Base-by-base conservation (phyloP, 2,329 filamentous ascomycete genomes). In the Talaromyces sp. region DNA sequence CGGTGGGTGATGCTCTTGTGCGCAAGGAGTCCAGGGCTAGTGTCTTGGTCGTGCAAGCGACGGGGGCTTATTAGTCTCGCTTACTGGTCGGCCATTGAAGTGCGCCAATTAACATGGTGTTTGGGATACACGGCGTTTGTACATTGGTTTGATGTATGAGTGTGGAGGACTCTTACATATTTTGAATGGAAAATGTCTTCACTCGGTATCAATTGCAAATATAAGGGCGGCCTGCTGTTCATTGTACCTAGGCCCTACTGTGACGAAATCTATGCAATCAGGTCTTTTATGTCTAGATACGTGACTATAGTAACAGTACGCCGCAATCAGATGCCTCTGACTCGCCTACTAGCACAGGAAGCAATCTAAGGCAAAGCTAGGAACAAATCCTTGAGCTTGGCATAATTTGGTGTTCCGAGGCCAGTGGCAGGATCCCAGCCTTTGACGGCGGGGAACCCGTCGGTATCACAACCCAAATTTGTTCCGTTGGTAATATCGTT, bases 31-130 rank as follows among this genome's bases (percentile, higher is more conserved):
- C 89, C n/a, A 83, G 82, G 66, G 85, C 87, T 0, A 91, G 89
- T 73, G 76, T 92, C 28, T 77, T 92, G 60, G 84, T 92, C 61
- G 81, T 93, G 31, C 87, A 91, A 75, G 88, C 88, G 40, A 33
- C 37, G 11, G 37, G 35, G 8, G 16, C 25, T 37, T 55, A 42
- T 46, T 44, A 35, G 39, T 35, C 1, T 28, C 5, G 11, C 3
- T 3, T 14, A 48, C 25, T 21, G 11, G 2, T 28, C 3, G 8
- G 3, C 14, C 3, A 42, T 57, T 11, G 18, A 18, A 5, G 2
- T 40, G 2, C 9, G 1, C 14, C 11, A 1, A 2, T 25, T 40
- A 28, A 28, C 18, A 21, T 37, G 50, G 2, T 35, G 5, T 16
- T 18, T 21, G 18, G 12, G 14, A n/a, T n/a, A n/a, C n/a, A n/a